Conservation (phyloP, 768 basidiomycete genomes). For the Amanita polypyramis region DNA sequence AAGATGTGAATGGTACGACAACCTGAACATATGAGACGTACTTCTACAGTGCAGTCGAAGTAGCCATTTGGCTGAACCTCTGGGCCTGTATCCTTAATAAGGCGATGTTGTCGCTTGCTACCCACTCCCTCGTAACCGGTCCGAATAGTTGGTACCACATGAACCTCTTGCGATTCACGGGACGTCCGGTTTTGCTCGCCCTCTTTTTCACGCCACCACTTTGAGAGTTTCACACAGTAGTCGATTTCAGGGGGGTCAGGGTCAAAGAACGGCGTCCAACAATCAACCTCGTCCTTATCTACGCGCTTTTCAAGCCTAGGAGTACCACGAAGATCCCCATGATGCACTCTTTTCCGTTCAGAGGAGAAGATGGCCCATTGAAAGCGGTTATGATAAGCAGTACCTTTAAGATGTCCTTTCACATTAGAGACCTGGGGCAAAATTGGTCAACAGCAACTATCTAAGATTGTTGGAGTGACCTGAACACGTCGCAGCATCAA, state of each 20-base stretch:
- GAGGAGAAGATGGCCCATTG: conserved; percentile 48
- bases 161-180: conserved; percentile 4
- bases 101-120: conserved; percentile 27
- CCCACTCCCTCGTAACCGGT: conserved; percentile 8
- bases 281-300: conserved; percentile 25
- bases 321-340: conserved; percentile 25
- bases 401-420: conserved; percentile 21
- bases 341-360: conserved; percentile 22
- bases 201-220: conserved; percentile 39
- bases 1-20: background rate
- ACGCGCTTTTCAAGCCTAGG: conserved; percentile 25
- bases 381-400: conserved; percentile 35
- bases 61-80: conserved; percentile 33
- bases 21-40: conserved; percentile 16
- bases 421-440: background rate
- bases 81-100: conserved; percentile 42
- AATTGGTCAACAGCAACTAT: background rate
- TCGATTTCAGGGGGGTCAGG: conserved; percentile 27
- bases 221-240: conserved; percentile 32
- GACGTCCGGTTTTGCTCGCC: conserved; percentile 11
- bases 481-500: conserved; percentile 40
- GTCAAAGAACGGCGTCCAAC: conserved; percentile 34
- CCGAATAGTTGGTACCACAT: background rate
- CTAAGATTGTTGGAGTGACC: conserved; percentile 20
- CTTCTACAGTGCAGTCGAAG: conserved; percentile 58